These are phyloP conservation scores for Candida cerambycidarum DNA, from an alignment of 805 yeast species.

Conservation along the genomic window DNA sequence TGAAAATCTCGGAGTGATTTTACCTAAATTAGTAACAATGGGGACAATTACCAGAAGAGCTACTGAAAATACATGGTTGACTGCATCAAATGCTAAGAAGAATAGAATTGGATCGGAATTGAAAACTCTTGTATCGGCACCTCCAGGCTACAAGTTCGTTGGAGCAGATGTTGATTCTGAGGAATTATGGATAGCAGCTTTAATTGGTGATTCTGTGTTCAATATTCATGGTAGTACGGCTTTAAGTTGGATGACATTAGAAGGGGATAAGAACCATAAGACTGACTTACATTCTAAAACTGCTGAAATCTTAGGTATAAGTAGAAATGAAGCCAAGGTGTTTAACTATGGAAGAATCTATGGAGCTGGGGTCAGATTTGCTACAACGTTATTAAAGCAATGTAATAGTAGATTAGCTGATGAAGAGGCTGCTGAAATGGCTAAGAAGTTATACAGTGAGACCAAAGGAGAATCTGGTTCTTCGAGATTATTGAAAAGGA, in stretches of 20 bases:
- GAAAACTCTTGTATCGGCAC: slow-evolving; percentile 83
- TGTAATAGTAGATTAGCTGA: slow-evolving; percentile 74
- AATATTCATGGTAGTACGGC: slow-evolving; percentile 94
- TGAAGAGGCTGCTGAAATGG: slow-evolving; percentile 61
- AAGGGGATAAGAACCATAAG: slow-evolving; percentile 87
- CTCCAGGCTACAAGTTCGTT: slow-evolving; percentile 84
- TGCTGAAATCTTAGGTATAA: slow-evolving; percentile 83
- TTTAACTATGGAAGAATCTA: slow-evolving; percentile 97
- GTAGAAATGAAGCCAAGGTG: slow-evolving; percentile 88
- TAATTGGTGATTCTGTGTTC: slow-evolving; percentile 89
- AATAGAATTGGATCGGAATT: slow-evolving; percentile 90
- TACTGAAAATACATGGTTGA: slow-evolving; percentile 95
- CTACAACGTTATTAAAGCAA: slow-evolving; percentile 77
- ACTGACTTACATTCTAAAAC: slow-evolving; percentile 96
- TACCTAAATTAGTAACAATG: slow-evolving; percentile 87
- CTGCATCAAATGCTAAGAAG: slow-evolving; percentile 91
- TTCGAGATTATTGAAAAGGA: slow-evolving; percentile 25
- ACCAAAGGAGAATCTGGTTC: slow-evolving; percentile 68
- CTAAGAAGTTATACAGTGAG: slow-evolving; percentile 66
- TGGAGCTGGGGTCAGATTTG: slow-evolving; percentile 95
- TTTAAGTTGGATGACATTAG: slow-evolving; percentile 98
- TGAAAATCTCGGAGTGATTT: slow-evolving; percentile 61
- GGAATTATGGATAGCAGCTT: slow-evolving; percentile 96
- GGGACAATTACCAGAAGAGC: slow-evolving; percentile 97
- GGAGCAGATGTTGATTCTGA: slow-evolving; percentile 99